phyloP scores from a whole-genome alignment of 1,284 basidiomycete genomes.

The Trichosporon sp. region DNA sequence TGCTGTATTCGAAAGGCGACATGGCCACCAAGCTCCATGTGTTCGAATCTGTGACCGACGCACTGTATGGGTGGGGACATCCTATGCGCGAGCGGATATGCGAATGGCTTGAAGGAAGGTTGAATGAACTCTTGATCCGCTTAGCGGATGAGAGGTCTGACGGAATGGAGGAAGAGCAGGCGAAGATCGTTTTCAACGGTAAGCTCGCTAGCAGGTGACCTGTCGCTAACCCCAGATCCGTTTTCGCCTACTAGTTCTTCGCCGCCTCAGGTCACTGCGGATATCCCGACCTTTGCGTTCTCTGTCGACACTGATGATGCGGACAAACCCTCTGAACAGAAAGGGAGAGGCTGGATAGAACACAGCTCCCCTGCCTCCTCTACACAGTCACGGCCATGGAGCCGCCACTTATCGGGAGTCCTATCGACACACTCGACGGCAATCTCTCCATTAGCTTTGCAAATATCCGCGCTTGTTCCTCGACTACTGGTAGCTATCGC shows the following conservation, averaged over 20 bases:
- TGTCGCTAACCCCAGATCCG: conserved; percentile 20
- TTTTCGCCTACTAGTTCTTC: conserved; percentile 8
- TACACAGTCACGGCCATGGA: conserved; percentile 8
- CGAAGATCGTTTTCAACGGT: background rate
- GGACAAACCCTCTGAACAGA: background rate
- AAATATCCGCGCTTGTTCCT: conserved; percentile 30
- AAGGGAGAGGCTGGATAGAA: conserved; percentile 27
- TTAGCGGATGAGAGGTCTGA: conserved; percentile 25
- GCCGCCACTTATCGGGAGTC: conserved; percentile 23
- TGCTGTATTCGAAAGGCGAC: conserved; percentile 50
- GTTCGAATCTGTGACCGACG: conserved; percentile 36
- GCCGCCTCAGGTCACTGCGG: background rate
- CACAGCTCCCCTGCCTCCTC: conserved; percentile 9
- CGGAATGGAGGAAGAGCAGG: background rate
- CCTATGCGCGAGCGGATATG: conserved; percentile 51
- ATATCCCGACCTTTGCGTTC: conserved; percentile 22
- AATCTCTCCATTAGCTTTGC: conserved; percentile 14
- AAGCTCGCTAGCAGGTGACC: background rate
- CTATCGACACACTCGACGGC: conserved; percentile 25
- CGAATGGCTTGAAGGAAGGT: conserved; percentile 49
- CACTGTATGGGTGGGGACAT: conserved; percentile 37
- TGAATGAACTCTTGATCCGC: conserved; percentile 27
- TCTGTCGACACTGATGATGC: conserved; percentile 13
- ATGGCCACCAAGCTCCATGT: conserved; percentile 41
- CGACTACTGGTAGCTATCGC: conserved; percentile 32